Evolutionary conservation across 2,329 filamentous ascomycete genomes (phyloP), one percentile per base, ranked within the genome.

Genomic region (Clonostachys rhizophaga): DNA sequence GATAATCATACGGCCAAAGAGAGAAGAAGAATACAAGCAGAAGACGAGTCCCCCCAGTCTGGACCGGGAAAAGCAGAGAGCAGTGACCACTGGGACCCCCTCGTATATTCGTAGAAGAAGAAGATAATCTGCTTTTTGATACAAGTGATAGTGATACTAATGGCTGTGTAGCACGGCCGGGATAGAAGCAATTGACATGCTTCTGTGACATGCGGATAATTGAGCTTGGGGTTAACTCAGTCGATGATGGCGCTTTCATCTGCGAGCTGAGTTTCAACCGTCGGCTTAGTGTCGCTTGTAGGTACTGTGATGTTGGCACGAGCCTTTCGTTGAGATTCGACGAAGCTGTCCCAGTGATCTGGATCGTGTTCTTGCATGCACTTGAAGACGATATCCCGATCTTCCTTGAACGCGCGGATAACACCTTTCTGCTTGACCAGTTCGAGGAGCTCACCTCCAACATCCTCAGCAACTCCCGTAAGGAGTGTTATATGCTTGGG

Each of bases 301-400:
- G 61, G 54, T 40, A 66, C 58, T 24, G 56, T 67, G 17, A 77
- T 71, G 54, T 83, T 83, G 11, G 73, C 76, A 48, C 72, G 67
- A 6, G 79, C 76, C 64, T 81, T 81, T 56, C 78, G 69, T 64
- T 84, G 81, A 36, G 75, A 71, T 63, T 86, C 80, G 20, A 78
- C 74, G 58, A 91, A 81, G 8, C 68, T 66, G 44, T 78, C 75
- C 77, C 87, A 81, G 61, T 86, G 76, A 51, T 83, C 79, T 0
- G 83, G 81, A 52, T 90, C 87, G 30, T 77, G 75, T 6, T 79
- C 79, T 16, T 79, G 71, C 52, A 84, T 58, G 44, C 64, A 58
- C 50, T 68, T 66, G 39, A 76, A 60, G 17, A 83, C 69, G 45
- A 75, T 59, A 14, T 76, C 73, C 48, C 68, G 71, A 52, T 83